phyloP scores from a whole-genome alignment of 768 basidiomycete genomes.

The Hirschioporus abietinus region DNA sequence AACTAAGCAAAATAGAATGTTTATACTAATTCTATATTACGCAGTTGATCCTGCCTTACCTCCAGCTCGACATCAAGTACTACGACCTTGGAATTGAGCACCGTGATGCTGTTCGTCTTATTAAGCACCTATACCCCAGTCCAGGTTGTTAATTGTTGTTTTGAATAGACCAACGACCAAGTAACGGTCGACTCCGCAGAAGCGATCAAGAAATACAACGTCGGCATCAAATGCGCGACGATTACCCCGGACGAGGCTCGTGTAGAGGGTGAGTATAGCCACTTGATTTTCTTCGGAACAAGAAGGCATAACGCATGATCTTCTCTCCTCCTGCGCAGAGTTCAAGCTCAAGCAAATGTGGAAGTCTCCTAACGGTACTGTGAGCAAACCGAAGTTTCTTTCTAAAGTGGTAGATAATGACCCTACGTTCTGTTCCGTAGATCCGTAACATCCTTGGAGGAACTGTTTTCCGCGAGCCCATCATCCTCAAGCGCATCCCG shows the following conservation, averaged over 20 bases:
- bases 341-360: constrained; percentile 99
- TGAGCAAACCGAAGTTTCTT: constrained; percentile 29
- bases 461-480: constrained; percentile 98
- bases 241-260: constrained; percentile 98
- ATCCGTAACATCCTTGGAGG: constrained; percentile 98
- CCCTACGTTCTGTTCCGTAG: constrained; percentile 28
- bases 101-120: constrained; percentile 67
- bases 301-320: background rate
- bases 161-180: constrained; percentile 77
- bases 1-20: background rate
- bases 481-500: constrained; percentile 86
- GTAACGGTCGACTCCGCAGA: constrained; percentile 92
- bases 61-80: constrained; percentile 96
- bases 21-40: background rate
- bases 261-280: constrained; percentile 41
- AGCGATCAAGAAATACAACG: constrained; percentile 89
- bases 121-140: background rate
- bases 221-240: constrained; percentile 98
- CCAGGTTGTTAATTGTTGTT: background rate
- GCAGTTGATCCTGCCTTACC: constrained; percentile 91
- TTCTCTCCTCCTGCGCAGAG: constrained; percentile 35
- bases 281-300: background rate
- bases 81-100: constrained; percentile 94
- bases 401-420: constrained; percentile 4
- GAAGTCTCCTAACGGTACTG: constrained; percentile 94